Conservation (phyloP, 2,329 filamentous ascomycete species). For the Fusarium pseudonygamai region DNA sequence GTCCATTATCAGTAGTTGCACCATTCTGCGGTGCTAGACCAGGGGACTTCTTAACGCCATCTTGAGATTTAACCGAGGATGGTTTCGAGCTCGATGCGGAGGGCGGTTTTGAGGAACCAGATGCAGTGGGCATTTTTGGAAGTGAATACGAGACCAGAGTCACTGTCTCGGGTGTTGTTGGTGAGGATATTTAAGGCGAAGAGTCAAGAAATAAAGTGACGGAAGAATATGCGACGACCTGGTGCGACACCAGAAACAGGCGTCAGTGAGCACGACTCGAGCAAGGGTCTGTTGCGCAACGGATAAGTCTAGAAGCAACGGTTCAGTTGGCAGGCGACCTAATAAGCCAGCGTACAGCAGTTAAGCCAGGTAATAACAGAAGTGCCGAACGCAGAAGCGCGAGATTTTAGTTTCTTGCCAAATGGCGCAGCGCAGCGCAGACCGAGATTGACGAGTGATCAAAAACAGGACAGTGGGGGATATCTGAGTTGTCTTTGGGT, state of each 20-base stretch:
- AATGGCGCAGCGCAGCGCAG: slow-evolving; percentile 19
- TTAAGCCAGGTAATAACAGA: slow-evolving; percentile 27
- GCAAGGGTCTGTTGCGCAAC: slow-evolving; percentile 33
- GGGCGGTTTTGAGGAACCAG: slow-evolving; percentile 48
- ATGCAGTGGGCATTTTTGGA: slow-evolving; percentile 48
- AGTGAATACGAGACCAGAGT: background rate
- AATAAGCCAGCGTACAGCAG: slow-evolving; percentile 29
- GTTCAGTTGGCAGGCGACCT: slow-evolving; percentile 21
- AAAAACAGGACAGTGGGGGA: slow-evolving; percentile 32
- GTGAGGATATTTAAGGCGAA: background rate
- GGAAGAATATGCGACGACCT: slow-evolving; percentile 19
- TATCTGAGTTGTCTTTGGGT: slow-evolving; percentile 29
- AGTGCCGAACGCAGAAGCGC: slow-evolving; percentile 21
- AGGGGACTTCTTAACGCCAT: slow-evolving; percentile 54
- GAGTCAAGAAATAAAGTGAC: slow-evolving; percentile 13
- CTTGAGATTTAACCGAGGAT: slow-evolving; percentile 60
- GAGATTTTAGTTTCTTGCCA: slow-evolving; percentile 1
- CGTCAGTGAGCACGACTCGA: slow-evolving; percentile 34
- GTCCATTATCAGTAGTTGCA: slow-evolving; percentile 43
- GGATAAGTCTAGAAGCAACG: slow-evolving; percentile 32
- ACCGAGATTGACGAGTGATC: slow-evolving; percentile 19
- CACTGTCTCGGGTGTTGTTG: slow-evolving; percentile 22
- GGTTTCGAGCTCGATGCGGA: slow-evolving; percentile 59
- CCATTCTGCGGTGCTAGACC: slow-evolving; percentile 53
- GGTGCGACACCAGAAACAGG: slow-evolving; percentile 26